Base-by-base conservation (phyloP, 768 basidiomycete genomes). In the Podaxis sp. region DNA sequence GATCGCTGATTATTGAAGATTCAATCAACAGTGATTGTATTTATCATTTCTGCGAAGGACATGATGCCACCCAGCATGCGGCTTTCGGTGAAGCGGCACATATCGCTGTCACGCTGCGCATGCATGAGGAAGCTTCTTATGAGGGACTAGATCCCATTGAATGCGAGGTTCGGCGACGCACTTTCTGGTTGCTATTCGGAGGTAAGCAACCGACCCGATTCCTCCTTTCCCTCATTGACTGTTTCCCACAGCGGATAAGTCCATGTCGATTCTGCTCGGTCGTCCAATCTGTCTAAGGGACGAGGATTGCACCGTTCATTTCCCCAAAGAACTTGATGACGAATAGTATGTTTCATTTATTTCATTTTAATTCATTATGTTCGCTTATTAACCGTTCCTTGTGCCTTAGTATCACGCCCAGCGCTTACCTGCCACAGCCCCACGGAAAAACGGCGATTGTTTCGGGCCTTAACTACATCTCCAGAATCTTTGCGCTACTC, bases 121-220 rank as follows among this genome's bases (percentile, higher is more conserved):
- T 95, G 84, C 92, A 95, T 71, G 93, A 93, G 75, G 93, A 94
- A 75, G 82, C 84, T 1, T 88, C 89, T 20, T 94, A 95, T 71
- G 87, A 91, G 59, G 85, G 84, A 10, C 81, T 94, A 62, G 89
- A 93, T 73, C 91, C 93, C 38, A 88, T 96, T 65, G 93, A 96
- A 78, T 89, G 87, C 65, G 91, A 95, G 74, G 84, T 95, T 15
- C 80, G 93, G n/a, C 83, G 94, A 58, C 81, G 95, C 60, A 85
- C 86, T 33, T 96, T 96, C 76, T 96, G 93, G 92, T 77, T 96
- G 12, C 82, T 95, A 40, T 95, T 95, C 70, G 92, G 90, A 72
- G 94, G 91, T 91, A 70, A 24, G 63, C 55, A 84, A 38, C 36
- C 59, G 56, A 20, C 40, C n/a, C 60, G 22, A 46, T 56, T 36